Evolutionary conservation across 768 basidiomycete species (phyloP).

Genomic region (Chiua virens): DNA sequence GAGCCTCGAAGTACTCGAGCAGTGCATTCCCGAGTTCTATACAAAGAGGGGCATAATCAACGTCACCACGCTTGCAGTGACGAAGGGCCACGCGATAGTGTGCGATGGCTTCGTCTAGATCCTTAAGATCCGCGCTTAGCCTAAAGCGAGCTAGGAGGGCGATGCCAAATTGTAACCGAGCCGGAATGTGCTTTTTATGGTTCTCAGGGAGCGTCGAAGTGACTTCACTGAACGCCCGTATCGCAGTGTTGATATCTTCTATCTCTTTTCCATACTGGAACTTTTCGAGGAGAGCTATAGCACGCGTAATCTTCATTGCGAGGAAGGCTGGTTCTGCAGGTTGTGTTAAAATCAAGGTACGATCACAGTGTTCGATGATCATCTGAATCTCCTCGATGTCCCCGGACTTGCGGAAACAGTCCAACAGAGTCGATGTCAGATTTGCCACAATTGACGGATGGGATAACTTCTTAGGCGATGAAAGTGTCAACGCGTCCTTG

Average conservation of each 20-base stretch:
- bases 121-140: neutral
- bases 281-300: conserved; percentile 13
- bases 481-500: conserved; percentile 14
- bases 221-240: conserved; percentile 15
- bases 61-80: conserved; percentile 6
- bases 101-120: conserved; percentile 27
- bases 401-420: conserved; percentile 5
- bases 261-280: conserved; percentile 9
- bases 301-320: conserved; percentile 12
- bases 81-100: conserved; percentile 11
- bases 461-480: neutral
- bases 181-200: conserved; percentile 7
- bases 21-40: conserved; percentile 18
- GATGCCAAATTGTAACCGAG: conserved; percentile 11
- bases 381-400: conserved; percentile 16
- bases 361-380: conserved; percentile 23
- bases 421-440: conserved; percentile 4
- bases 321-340: neutral
- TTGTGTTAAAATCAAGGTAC: conserved; percentile 4
- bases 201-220: conserved; percentile 9
- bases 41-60: conserved; percentile 7
- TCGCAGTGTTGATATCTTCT: conserved; percentile 3
- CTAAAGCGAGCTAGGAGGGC: conserved; percentile 22
- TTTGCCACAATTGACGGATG: conserved; percentile 5
- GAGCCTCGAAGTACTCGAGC: conserved; percentile 9